phyloP scores from a whole-genome alignment of 768 basidiomycete species.

The Suillus lakei region DNA sequence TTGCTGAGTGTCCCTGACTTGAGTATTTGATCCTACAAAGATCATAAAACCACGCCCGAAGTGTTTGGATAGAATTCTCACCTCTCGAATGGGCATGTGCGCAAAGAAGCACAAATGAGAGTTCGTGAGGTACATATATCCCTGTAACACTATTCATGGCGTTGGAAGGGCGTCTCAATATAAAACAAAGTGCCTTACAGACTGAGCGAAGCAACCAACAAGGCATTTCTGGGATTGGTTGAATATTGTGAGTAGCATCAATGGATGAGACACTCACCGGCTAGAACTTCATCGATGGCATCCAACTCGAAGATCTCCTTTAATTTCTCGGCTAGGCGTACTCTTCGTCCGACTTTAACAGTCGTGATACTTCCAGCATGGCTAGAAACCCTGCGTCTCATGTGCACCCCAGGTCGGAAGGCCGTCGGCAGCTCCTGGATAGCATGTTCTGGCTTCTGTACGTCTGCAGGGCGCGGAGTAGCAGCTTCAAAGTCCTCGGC shows the following conservation, averaged over 20 bases:
- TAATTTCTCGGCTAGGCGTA: constrained; percentile 84
- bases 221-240: constrained; percentile 70
- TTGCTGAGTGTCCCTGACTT: constrained; percentile 92
- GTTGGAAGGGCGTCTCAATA: constrained; percentile 5
- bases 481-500: constrained; percentile 61
- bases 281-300: constrained; percentile 82
- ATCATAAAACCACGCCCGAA: constrained; percentile 15
- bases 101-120: constrained; percentile 96
- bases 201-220: constrained; percentile 93
- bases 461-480: constrained; percentile 46
- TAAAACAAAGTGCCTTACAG: constrained; percentile 55
- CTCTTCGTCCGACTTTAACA: constrained; percentile 68
- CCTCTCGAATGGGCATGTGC: constrained; percentile 90
- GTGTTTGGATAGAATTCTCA: constrained; percentile 35
- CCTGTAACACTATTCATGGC: constrained; percentile 76
- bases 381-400: constrained; percentile 31
- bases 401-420: constrained; percentile 22
- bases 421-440: constrained; percentile 8
- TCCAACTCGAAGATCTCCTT: constrained; percentile 85
- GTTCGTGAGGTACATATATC: constrained; percentile 96
- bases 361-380: constrained; percentile 74
- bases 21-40: constrained; percentile 79
- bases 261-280: constrained; percentile 53
- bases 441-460: constrained; percentile 15
- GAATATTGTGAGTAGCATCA: constrained; percentile 4